These are phyloP conservation scores for Pochonia chlamydosporia DNA, from an alignment of 2,329 filamentous ascomycete species.

Conservation along the genomic window DNA sequence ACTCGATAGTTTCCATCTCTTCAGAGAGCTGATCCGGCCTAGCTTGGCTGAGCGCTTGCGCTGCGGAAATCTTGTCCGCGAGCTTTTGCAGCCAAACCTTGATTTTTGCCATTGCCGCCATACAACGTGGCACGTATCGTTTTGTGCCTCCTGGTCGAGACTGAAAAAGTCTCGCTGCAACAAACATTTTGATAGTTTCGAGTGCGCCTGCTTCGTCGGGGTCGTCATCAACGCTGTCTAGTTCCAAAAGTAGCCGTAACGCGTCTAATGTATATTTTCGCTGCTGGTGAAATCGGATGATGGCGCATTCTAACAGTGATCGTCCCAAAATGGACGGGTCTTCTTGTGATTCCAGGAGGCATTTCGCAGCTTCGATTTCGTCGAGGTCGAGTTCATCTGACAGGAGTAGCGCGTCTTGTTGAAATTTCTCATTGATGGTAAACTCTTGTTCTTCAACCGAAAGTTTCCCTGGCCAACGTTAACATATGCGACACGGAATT, in stretches of 20 bases:
- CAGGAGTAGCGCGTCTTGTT: conserved; percentile 73
- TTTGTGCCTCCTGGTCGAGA: conserved; percentile 36
- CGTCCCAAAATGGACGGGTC: conserved; percentile 65
- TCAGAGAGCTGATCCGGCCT: conserved; percentile 49
- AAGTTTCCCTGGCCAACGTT: conserved; percentile 60
- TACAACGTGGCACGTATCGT: conserved; percentile 67
- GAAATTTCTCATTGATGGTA: conserved; percentile 78
- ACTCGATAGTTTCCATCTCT: conserved; percentile 70
- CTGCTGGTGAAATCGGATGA: conserved; percentile 84
- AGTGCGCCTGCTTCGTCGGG: conserved; percentile 32
- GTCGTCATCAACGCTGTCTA: conserved; percentile 52
- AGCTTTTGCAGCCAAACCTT: conserved; percentile 72
- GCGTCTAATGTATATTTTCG: conserved; percentile 79
- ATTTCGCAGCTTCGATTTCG: conserved; percentile 74
- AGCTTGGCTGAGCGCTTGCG: conserved; percentile 65
- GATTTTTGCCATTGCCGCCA: conserved; percentile 70
- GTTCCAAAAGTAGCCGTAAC: conserved; percentile 70
- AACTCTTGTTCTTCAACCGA: conserved; percentile 68
- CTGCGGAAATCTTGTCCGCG: conserved; percentile 68
- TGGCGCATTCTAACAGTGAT: conserved; percentile 67
- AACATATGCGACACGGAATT: conserved; percentile 6
- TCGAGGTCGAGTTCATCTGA: conserved; percentile 88
- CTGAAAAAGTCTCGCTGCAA: conserved; percentile 27
- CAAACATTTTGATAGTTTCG: conserved; percentile 28
- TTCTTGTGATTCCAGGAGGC: conserved; percentile 68